Conservation (phyloP, 2,329 filamentous ascomycete species). For the Xylariaceae sp. region DNA sequence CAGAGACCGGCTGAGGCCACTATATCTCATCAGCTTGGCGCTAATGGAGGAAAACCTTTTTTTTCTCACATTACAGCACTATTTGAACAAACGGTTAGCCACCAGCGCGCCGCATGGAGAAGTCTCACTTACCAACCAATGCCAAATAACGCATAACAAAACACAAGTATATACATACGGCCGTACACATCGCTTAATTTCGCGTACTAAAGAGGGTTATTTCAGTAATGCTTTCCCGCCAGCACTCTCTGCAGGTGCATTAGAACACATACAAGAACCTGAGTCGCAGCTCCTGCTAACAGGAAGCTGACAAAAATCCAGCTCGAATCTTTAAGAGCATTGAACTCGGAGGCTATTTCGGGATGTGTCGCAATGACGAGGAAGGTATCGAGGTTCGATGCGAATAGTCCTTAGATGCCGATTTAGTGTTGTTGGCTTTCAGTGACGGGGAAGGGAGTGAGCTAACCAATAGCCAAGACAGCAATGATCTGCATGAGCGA, state of each 20-base stretch:
- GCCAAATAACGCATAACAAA: conserved; percentile 48
- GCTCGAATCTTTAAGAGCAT: conserved; percentile 51
- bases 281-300: conserved; percentile 47
- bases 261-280: conserved; percentile 43
- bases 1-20: conserved; percentile 44
- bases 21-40: conserved; percentile 17
- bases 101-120: not conserved
- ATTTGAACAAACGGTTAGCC: not conserved
- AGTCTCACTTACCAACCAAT: conserved; percentile 40
- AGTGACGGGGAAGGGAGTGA: not conserved
- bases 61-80: conserved; percentile 20
- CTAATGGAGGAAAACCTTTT: not conserved
- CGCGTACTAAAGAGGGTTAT: conserved; percentile 38
- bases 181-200: conserved; percentile 58
- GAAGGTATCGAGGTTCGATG: conserved; percentile 60
- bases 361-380: conserved; percentile 64
- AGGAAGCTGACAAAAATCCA: conserved; percentile 54
- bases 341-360: conserved; percentile 58
- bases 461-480: conserved; percentile 15
- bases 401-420: conserved; percentile 47
- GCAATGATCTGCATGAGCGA: conserved; percentile 12
- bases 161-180: conserved; percentile 46
- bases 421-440: not conserved
- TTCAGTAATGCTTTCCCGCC: not conserved
- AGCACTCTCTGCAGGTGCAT: not conserved